Base-by-base conservation (phyloP, 352 stramenopile genomes). In the Elongisporangium undulatum region DNA sequence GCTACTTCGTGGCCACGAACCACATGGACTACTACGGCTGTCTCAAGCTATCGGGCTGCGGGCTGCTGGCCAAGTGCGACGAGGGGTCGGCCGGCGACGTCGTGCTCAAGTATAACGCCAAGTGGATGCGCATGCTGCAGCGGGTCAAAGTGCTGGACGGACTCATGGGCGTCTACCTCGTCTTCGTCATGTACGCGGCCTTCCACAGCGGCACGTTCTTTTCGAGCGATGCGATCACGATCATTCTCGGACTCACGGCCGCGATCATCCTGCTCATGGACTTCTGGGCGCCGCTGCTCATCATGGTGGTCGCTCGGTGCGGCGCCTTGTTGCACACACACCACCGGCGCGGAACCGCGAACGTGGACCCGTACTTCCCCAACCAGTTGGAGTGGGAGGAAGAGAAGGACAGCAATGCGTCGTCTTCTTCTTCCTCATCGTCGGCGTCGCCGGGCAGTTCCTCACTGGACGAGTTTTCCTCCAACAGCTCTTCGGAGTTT, bases 381-480 rank as follows among this genome's bases (percentile, higher is more conserved):
- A 79, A 85, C 45, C 79, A 93, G 51, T 68, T 91, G 52, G 74
- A 82, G 19, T 90, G 76, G 78, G 77, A 83, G n/a, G 75, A 87
- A 15, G 63, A 75, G 0, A 63, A 70, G 1, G 66, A 71, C 51
- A 70, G 56, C 4, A 61, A 45, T 19, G 49, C 29, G 55, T 19
- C 29, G 39, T 38, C 26, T 55, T 56, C 56, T 20, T 63, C 45
- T 38, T 55, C 49, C 21, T 53, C 55, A 29, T 51, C 54, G 26
- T 68, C 60, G 23, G 53, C 39, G 49, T 57, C 24, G 15, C 59
- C 64, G n/a, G 21, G 60, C 16, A 60, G 58, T n/a, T 53, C 41
- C n/a, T 62, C 26, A 34, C 8, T 34, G 26, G 26, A 34, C 26
- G 26, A 34, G 8, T 8, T 34, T 34, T 34, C 26, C 8, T 34